Evolutionary conservation across 441 rosid genomes (phyloP), one percentile per base, ranked within the genome.

Genomic region (Populus tomentosa): DNA sequence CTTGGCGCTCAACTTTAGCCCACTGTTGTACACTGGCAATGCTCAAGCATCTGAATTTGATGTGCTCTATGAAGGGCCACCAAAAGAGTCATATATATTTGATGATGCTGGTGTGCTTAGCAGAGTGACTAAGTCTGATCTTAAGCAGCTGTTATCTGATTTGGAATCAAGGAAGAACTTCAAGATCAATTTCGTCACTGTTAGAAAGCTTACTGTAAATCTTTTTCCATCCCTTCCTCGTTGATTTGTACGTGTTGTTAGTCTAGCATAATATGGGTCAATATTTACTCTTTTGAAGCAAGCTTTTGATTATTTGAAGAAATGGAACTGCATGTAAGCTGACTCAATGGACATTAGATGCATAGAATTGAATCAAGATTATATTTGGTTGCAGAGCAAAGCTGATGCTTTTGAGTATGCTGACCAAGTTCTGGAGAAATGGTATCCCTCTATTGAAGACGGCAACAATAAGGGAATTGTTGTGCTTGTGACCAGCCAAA

Each of bases 401-500:
- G 99, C 99, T 77, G 99, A 95, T 90, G 99, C 99, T 33, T 95
- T 93, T 74, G 99, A 95, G 93, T 93, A 89, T 81, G 98, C 98
- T 75, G 99, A 95, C 80, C 97, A 93, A 86, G 94, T 95, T 69
- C 82, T 95, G 80, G 99, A 95, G 85, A 85, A 82, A 69, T 95
- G 98, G 97, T 95, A 93, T 80, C 99, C 99, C 20, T 82, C 92
- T 1, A 79, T 93, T 67, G 98, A 95, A 87, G 92, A 91, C 35
- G 99, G 98, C 30, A 95, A 81, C 79, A 89, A 89, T 75, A 95
- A 93, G 78, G 99, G 99, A 68, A 91, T 92, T 81, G 97, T 91
- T 71, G 98, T 95, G 71, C 91, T 95, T 61, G 86, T 95, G 46
- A 93, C 98, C 33, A 93, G 97, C 74, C 98, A 95, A 80, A 95